Percentiles rank a stretch among this genome's conserved stretches.
Evolutionary conservation across 2,329 filamentous ascomycete genomes (phyloP).

Genomic region (Penicillium thymicola): DNA sequence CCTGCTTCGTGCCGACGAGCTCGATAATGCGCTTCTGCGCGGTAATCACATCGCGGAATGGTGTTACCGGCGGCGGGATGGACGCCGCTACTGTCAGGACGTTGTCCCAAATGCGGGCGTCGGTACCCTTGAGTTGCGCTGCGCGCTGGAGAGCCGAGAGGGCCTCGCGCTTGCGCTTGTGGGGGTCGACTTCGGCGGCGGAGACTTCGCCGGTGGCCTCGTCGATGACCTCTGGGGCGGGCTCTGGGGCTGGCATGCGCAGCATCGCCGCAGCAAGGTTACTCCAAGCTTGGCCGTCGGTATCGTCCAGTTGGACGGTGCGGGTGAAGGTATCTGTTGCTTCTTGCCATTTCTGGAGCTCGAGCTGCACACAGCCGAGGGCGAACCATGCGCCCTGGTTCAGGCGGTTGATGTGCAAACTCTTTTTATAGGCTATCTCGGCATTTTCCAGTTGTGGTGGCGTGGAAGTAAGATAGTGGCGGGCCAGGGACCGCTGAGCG

Average conservation of each 20-base stretch:
- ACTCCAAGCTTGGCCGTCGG: conserved; percentile 89
- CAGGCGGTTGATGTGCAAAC: conserved; percentile 73
- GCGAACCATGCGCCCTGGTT: conserved; percentile 86
- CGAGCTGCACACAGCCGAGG: conserved; percentile 80
- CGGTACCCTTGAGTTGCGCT: conserved; percentile 75
- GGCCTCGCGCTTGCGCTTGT: conserved; percentile 67
- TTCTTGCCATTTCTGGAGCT: conserved; percentile 70
- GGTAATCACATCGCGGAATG: conserved; percentile 70
- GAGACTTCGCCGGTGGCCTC: conserved; percentile 25
- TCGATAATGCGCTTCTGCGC: conserved; percentile 73
- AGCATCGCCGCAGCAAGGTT: conserved; percentile 85
- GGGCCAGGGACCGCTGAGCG: conserved; percentile 81
- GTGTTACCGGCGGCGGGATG: conserved; percentile 63
- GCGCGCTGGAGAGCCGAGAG: conserved; percentile 84
- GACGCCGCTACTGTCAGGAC: conserved; percentile 82
- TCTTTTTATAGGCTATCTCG: conserved; percentile 72
- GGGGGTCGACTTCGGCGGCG: conserved; percentile 47
- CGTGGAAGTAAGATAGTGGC: conserved; percentile 66
- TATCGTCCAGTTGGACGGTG: conserved; percentile 79
- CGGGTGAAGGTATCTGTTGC: conserved; percentile 81
- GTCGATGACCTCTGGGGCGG: conserved; percentile 27
- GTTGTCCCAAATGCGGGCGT: conserved; percentile 95
- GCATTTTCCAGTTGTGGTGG: conserved; percentile 63
- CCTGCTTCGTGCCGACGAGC: conserved; percentile 62
- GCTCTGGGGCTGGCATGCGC: conserved; percentile 42